Base-by-base conservation (phyloP, 192 early-diverging fungal species). In the Cetraspora pellucida region DNA sequence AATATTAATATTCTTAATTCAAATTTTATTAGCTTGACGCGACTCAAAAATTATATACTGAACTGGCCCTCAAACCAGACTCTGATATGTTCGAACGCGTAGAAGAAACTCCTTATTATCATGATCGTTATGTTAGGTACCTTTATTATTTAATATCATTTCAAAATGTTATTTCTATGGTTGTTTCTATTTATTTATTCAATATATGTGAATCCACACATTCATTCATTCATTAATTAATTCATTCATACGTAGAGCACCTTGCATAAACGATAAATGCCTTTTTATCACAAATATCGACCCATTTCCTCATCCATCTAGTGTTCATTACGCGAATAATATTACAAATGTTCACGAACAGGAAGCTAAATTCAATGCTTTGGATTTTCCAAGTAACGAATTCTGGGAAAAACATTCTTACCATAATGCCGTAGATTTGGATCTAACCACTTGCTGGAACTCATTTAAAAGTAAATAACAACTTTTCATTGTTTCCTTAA, bases 211-310 rank as follows among this genome's bases (percentile, higher is more conserved):
- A 52, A 52, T 19, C 11, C 0, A 19, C 1, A 13, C 16, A 19
- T 30, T n/a, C 63, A 25, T 46, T 10, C 28, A 50, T 30, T 11
- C 8, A 44, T 37, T 13, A 14, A 76, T 28, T 52, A 19, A 23
- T 11, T 27, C 14, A 13, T 49, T 16, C 8, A 10, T 37, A 61
- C 30, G 11, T 58, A 43, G 28, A 21, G 77, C 87, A 10, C 81
- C 87, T 6, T 87, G 86, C 73, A 65, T 77, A 61, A 86, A 87
- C 45, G 86, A 86, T 71, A 83, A 82, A 69, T 87, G 86, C 58
- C 75, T 89, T 49, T 87, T 89, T 27, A 79, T 77, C 43, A 87
- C 88, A 28, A 87, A 78, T 60, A 80, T 87, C 25, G 85, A 83
- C 54, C 83, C 85, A 23, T 86, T 86, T 63, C 86, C 85, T 44